phyloP scores from a whole-genome alignment of 352 stramenopile genomes.

The Globisporangium viniferum region DNA sequence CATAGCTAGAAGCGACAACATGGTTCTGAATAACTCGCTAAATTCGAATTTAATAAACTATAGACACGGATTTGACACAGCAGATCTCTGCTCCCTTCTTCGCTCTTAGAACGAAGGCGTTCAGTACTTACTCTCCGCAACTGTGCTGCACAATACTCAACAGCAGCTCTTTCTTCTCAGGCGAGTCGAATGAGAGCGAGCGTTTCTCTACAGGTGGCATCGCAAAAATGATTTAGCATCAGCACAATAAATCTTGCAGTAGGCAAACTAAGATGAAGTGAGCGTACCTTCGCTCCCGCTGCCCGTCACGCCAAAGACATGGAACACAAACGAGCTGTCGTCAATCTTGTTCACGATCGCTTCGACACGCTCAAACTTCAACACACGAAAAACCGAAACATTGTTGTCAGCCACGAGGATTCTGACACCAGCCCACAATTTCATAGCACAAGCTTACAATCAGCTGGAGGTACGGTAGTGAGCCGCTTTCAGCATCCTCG shows the following conservation, averaged over 20 bases:
- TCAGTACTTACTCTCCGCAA: constrained; percentile 19
- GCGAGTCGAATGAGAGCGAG: constrained; percentile 56
- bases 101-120: constrained; percentile 2
- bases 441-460: constrained; percentile 30
- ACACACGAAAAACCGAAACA: background rate
- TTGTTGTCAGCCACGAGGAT: background rate
- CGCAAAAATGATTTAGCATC: background rate
- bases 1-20: background rate
- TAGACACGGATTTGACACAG: constrained; percentile 2
- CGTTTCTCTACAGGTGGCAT: constrained; percentile 45
- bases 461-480: constrained; percentile 49
- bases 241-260: background rate
- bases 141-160: constrained; percentile 44
- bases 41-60: background rate
- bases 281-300: constrained; percentile 38
- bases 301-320: constrained; percentile 50
- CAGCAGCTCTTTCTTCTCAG: constrained; percentile 49
- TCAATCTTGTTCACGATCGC: constrained; percentile 63
- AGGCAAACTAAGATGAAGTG: background rate
- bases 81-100: background rate
- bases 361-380: constrained; percentile 62
- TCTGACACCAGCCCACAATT: background rate
- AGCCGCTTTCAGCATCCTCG: constrained; percentile 65
- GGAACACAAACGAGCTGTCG: constrained; percentile 60
- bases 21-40: background rate